Conservation (phyloP, 2,329 filamentous ascomycete genomes). For the Cryphonectria radicalis region DNA sequence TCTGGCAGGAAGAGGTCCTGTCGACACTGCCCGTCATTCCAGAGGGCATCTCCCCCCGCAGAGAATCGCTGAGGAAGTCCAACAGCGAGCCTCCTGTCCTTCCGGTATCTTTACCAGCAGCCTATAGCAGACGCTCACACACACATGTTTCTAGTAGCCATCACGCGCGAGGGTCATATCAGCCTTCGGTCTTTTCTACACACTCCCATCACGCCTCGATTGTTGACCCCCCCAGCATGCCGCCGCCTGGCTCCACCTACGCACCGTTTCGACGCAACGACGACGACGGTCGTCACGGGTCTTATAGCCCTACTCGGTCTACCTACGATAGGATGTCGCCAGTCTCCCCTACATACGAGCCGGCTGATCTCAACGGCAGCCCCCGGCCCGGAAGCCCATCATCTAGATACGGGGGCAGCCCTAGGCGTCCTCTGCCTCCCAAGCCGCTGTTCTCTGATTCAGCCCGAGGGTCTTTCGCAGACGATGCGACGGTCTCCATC, state of each 20-base stretch:
- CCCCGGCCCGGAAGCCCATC: slow-evolving; percentile 90
- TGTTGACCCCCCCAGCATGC: slow-evolving; percentile 63
- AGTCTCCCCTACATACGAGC: slow-evolving; percentile 76
- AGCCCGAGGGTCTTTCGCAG: slow-evolving; percentile 58
- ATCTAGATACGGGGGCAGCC: slow-evolving; percentile 85
- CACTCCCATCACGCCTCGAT: slow-evolving; percentile 53
- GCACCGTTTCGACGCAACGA: slow-evolving; percentile 56
- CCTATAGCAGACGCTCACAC: slow-evolving; percentile 47
- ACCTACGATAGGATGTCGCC: slow-evolving; percentile 68
- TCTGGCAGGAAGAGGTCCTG: slow-evolving; percentile 40
- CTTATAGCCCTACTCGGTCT: slow-evolving; percentile 28
- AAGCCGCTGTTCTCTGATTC: slow-evolving; percentile 78
- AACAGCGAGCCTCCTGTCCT: slow-evolving; percentile 32
- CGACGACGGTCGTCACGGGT: slow-evolving; percentile 56
- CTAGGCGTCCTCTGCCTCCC: slow-evolving; percentile 83
- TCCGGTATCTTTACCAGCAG: slow-evolving; percentile 20
- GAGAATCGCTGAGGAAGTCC: slow-evolving; percentile 43
- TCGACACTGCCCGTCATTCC: slow-evolving; percentile 55
- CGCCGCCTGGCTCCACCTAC: slow-evolving; percentile 68
- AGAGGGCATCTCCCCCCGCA: slow-evolving; percentile 52
- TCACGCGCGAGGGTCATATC: slow-evolving; percentile 53
- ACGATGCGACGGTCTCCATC: slow-evolving; percentile 74
- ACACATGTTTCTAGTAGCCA: slow-evolving; percentile 47
- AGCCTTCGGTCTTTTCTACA: slow-evolving; percentile 55
- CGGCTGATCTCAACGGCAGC: slow-evolving; percentile 84